Evolutionary conservation across 495 filamentous ascomycete genomes (phyloP).

Genomic region (Zalerion maritima): DNA sequence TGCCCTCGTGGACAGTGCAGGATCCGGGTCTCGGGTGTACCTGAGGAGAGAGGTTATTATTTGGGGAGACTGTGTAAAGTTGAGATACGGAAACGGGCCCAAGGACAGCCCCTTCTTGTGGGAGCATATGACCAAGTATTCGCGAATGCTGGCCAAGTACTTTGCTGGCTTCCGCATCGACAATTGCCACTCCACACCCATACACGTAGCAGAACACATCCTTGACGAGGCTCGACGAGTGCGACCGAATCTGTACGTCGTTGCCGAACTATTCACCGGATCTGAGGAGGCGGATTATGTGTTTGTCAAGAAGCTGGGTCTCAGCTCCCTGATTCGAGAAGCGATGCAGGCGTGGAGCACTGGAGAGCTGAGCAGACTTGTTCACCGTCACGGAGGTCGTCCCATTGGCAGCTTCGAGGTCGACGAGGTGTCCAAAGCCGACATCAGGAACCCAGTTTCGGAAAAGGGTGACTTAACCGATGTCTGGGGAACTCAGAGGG

Average conservation of each 20-base stretch:
- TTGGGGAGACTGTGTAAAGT: constrained; percentile 97
- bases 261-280: constrained; percentile 92
- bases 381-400: constrained; percentile 86
- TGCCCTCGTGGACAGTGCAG: constrained; percentile 85
- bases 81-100: constrained; percentile 70
- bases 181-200: constrained; percentile 93
- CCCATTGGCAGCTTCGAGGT: constrained; percentile 95
- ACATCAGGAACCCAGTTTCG: constrained; percentile 8
- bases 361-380: constrained; percentile 73
- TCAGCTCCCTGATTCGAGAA: constrained; percentile 84
- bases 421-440: constrained; percentile 38
- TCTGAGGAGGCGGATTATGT: constrained; percentile 91
- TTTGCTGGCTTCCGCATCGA: constrained; percentile 95
- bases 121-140: constrained; percentile 91
- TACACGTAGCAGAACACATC: constrained; percentile 86
- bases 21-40: constrained; percentile 75
- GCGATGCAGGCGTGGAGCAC: constrained; percentile 99
- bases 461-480: constrained; percentile 10
- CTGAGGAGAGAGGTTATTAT: constrained; percentile 89
- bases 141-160: constrained; percentile 83
- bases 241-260: constrained; percentile 76
- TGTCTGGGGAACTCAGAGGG: constrained; percentile 15
- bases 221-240: constrained; percentile 82
- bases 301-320: constrained; percentile 80
- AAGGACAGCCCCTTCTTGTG: constrained; percentile 88